phyloP scores from a whole-genome alignment of 257 asterid genomes.

The Solanum medicagineum region DNA sequence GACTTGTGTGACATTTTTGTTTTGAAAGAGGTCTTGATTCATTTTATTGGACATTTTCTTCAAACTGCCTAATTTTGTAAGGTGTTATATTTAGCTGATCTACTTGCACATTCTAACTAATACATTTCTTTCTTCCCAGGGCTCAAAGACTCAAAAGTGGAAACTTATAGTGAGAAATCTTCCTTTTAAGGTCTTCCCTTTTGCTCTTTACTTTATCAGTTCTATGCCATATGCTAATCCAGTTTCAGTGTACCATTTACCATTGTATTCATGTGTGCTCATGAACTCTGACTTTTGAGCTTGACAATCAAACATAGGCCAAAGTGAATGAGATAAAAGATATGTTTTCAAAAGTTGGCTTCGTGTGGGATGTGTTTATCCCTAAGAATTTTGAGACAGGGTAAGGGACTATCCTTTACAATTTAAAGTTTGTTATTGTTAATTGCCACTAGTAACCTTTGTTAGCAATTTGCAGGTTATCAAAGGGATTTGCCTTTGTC shows the following conservation, averaged over 20 bases:
- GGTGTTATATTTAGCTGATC: neutral
- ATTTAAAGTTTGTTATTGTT: neutral
- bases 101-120: neutral
- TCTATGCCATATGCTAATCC: neutral
- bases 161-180: constrained; percentile 88
- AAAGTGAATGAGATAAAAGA: constrained; percentile 56
- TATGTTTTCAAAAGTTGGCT: constrained; percentile 67
- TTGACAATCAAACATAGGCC: constrained; percentile 43
- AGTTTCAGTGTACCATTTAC: neutral
- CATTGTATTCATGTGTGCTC: neutral
- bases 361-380: constrained; percentile 85
- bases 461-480: constrained; percentile 33
- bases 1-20: neutral
- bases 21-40: neutral
- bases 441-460: neutral
- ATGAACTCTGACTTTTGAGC: neutral
- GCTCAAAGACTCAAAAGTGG: constrained; percentile 89
- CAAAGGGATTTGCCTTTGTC: constrained; percentile 93
- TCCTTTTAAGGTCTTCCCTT: constrained; percentile 71
- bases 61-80: neutral
- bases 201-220: neutral
- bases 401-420: constrained; percentile 16
- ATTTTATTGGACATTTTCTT: neutral
- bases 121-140: constrained; percentile 41
- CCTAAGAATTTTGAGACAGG: constrained; percentile 76